phyloP scores from a whole-genome alignment of 257 asterid species.

The Anisodus acutangulus region DNA sequence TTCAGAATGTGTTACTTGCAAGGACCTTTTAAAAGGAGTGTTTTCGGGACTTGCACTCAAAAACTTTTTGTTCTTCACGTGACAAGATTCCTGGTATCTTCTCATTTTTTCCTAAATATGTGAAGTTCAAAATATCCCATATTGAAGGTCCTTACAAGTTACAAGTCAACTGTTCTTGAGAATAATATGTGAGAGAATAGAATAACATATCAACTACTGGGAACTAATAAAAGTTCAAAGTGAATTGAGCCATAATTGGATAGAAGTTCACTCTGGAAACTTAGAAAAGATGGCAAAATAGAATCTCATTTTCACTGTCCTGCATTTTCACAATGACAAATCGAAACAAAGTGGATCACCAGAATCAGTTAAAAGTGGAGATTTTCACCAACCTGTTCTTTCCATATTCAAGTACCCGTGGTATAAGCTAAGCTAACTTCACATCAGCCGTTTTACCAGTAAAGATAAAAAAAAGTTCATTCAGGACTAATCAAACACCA shows the following conservation, averaged over 20 bases:
- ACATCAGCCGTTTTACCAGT: background rate
- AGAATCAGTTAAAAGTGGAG: background rate
- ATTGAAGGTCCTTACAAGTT: background rate
- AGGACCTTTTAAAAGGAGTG: background rate
- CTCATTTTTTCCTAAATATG: background rate
- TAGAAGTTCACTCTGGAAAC: background rate
- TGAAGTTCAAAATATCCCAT: background rate
- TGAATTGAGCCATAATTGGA: background rate
- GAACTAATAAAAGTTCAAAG: background rate
- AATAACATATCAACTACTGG: background rate
- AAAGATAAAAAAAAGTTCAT: background rate
- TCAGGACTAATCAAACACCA: background rate
- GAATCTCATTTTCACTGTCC: background rate
- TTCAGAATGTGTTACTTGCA: slow-evolving; percentile 5
- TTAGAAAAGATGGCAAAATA: background rate
- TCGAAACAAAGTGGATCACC: background rate
- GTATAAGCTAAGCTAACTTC: slow-evolving; percentile 13
- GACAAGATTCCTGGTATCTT: background rate
- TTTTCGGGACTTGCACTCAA: background rate
- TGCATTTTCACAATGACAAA: background rate
- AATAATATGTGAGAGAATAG: background rate
- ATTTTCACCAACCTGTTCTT: background rate
- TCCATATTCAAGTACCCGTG: background rate
- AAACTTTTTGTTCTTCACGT: background rate
- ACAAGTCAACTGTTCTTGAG: background rate